These are phyloP conservation scores for Boletus rubescentipes DNA, from an alignment of 768 basidiomycete genomes.

Conservation along the genomic window DNA sequence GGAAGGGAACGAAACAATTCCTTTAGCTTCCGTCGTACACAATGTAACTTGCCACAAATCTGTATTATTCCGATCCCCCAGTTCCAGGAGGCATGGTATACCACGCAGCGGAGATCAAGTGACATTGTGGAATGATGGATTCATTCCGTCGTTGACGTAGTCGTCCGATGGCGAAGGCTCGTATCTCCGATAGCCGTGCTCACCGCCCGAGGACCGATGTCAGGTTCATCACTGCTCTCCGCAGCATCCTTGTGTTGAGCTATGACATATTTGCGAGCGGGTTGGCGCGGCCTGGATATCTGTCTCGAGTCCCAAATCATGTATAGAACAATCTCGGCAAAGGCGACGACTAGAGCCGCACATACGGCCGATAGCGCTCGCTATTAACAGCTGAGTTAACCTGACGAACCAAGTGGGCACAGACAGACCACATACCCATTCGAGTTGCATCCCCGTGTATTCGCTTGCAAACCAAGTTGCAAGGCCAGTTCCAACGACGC, in stretches of 20 bases:
- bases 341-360: slow-evolving; percentile 63
- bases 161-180: slow-evolving; percentile 23
- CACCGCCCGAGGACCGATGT: slow-evolving; percentile 14
- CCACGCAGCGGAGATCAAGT: neutral
- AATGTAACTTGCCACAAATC: neutral
- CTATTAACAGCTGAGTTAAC: slow-evolving; percentile 30
- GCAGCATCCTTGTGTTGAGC: slow-evolving; percentile 3
- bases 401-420: neutral
- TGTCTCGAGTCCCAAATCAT: slow-evolving; percentile 68
- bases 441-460: slow-evolving; percentile 59
- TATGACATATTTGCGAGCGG: slow-evolving; percentile 1
- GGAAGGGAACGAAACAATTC: neutral
- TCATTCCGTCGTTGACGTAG: neutral
- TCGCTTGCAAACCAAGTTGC: slow-evolving; percentile 76
- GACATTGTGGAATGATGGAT: neutral
- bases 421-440: slow-evolving; percentile 60
- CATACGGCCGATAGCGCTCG: slow-evolving; percentile 62
- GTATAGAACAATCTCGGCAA: slow-evolving; percentile 68
- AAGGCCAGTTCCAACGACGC: slow-evolving; percentile 61
- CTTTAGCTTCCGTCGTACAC: neutral
- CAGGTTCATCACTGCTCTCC: slow-evolving; percentile 4
- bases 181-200: slow-evolving; percentile 20
- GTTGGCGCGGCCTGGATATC: slow-evolving; percentile 12
- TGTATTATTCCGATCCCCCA: neutral
- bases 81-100: neutral